Evolutionary conservation across 176 grass and related monocot genomes (phyloP).

Genomic region (Saccharum officinarum): DNA sequence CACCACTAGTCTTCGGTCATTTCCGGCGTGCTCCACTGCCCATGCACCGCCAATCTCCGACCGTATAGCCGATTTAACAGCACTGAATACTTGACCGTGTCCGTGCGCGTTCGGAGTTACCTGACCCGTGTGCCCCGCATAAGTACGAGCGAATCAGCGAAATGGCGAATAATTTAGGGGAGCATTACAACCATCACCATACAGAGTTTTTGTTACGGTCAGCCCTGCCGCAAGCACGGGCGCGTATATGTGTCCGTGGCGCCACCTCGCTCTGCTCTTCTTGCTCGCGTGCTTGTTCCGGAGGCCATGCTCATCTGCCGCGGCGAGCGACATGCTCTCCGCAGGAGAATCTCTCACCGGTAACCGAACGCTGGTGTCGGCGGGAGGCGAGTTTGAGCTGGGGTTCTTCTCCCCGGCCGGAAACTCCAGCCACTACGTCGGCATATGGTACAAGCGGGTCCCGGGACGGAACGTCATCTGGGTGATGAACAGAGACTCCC

Average conservation of each 20-base stretch:
- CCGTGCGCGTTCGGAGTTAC: not conserved
- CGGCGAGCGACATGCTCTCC: constrained; percentile 13
- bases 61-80: not conserved
- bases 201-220: not conserved
- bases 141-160: no score
- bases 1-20: constrained; percentile 19
- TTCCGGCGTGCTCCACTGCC: not conserved
- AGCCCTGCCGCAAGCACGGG: not conserved
- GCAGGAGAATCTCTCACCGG: constrained; percentile 30
- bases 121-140: no score
- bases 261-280: not conserved
- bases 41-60: not conserved
- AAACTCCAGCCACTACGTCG: constrained; percentile 35
- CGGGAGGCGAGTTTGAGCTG: constrained; percentile 47
- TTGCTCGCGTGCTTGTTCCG: not conserved
- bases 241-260: not conserved
- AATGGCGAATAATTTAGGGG: not conserved
- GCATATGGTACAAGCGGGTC: constrained; percentile 61
- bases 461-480: constrained; percentile 34
- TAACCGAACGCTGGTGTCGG: constrained; percentile 38
- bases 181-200: not conserved
- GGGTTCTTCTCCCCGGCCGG: constrained; percentile 53
- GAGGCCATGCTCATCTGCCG: not conserved
- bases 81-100: not conserved
- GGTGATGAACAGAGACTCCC: constrained; percentile 53